Conservation (phyloP, 1,139 yeast species). For the Debaryomycetaceae sp. region DNA sequence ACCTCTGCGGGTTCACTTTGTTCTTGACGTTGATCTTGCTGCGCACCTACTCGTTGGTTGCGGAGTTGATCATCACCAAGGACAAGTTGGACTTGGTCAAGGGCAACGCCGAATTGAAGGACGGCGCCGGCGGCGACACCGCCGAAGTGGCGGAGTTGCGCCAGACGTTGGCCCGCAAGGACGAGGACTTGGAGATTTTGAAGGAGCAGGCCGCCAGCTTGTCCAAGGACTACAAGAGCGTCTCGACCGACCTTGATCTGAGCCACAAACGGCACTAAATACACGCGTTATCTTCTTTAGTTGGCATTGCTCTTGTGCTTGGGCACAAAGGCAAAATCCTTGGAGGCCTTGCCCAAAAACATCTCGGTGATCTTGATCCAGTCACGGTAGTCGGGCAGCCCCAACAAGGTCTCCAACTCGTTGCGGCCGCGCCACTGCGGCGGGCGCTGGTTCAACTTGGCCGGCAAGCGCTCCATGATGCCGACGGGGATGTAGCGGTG, state of each 20-base stretch:
- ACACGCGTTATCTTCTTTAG: conserved; percentile 7
- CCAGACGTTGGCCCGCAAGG: conserved; percentile 53
- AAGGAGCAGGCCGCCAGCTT: conserved; percentile 71
- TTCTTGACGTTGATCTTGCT: conserved; percentile 82
- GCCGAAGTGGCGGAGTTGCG: conserved; percentile 48
- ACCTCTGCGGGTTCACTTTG: conserved; percentile 91
- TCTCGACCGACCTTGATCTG: conserved; percentile 16
- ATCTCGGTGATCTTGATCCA: conserved; percentile 97
- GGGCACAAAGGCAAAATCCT: conserved; percentile 75
- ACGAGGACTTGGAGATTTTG: conserved; percentile 58
- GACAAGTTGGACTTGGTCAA: conserved; percentile 54
- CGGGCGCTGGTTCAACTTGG: conserved; percentile 88
- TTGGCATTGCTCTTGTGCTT: conserved; percentile 92
- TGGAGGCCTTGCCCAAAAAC: conserved; percentile 85
- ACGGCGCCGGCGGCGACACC: conserved; percentile 18
- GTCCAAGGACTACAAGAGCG: conserved; percentile 57
- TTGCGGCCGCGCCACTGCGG: conserved; percentile 93
- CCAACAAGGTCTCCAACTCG: conserved; percentile 86
- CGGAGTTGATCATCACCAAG: conserved; percentile 61
- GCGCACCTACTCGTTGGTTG: conserved; percentile 81
- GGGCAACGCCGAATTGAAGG: conserved; percentile 16
- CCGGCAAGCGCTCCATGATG: conserved; percentile 81
- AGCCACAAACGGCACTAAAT: conserved; percentile 1
- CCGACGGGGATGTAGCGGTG: conserved; percentile 95
- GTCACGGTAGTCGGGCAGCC: conserved; percentile 79